These are phyloP conservation scores for Hypoxylon sp. DNA, from an alignment of 2,329 filamentous ascomycete genomes.

Conservation along the genomic window DNA sequence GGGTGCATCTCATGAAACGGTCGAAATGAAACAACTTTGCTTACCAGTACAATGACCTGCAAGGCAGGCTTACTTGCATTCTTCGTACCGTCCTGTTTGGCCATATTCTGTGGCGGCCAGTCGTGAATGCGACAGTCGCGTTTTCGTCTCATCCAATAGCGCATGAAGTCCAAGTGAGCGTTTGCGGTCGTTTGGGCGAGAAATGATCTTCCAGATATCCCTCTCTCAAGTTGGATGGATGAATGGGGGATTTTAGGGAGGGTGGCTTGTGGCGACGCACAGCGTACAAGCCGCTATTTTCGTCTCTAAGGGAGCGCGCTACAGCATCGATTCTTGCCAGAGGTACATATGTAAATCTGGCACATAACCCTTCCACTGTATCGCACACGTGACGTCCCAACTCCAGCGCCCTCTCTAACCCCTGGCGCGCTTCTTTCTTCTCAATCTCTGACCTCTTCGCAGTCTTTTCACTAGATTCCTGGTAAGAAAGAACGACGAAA, in stretches of 20 bases:
- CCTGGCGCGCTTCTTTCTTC: slow-evolving; percentile 16
- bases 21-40: slow-evolving; percentile 55
- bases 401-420: slow-evolving; percentile 4
- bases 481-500: slow-evolving; percentile 8
- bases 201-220: slow-evolving; percentile 12
- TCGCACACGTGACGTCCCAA: slow-evolving; percentile 37
- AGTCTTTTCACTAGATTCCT: slow-evolving; percentile 1
- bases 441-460: slow-evolving; percentile 1
- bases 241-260: slow-evolving; percentile 16
- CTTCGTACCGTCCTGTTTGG: slow-evolving; percentile 39
- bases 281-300: slow-evolving; percentile 34
- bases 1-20: slow-evolving; percentile 34
- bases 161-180: slow-evolving; percentile 4
- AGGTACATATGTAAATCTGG: slow-evolving; percentile 17
- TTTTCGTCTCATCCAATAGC: slow-evolving; percentile 28
- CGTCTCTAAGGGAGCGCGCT: slow-evolving; percentile 29
- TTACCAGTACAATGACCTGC: slow-evolving; percentile 82
- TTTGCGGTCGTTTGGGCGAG: slow-evolving; percentile 7
- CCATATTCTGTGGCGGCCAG: slow-evolving; percentile 42
- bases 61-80: slow-evolving; percentile 64
- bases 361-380: slow-evolving; percentile 9
- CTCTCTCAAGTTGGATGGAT: not conserved
- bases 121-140: slow-evolving; percentile 29
- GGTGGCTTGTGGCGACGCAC: slow-evolving; percentile 26
- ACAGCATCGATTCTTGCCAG: slow-evolving; percentile 31